A percentile compares a stretch with the other conserved stretches of the same genome.
These are phyloP conservation scores for Taiwanofungus camphoratus DNA, from an alignment of 1,284 basidiomycete genomes.

Conservation along the genomic window DNA sequence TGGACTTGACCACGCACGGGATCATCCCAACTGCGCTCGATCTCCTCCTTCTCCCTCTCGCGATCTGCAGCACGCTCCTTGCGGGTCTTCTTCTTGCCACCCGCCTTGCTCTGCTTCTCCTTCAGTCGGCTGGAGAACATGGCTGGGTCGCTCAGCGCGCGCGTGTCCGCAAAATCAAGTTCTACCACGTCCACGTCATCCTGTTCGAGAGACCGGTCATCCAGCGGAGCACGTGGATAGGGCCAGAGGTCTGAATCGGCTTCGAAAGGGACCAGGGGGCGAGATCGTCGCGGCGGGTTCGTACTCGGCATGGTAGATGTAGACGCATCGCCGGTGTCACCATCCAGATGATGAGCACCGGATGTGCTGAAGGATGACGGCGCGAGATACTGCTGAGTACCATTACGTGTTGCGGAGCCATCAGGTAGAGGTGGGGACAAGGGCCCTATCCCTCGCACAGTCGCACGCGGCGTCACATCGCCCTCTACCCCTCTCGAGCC, in stretches of 20 bases:
- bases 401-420: background rate
- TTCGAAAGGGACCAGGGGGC: conserved; percentile 49
- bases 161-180: conserved; percentile 65
- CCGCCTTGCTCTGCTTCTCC: conserved; percentile 27
- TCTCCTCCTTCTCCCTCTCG: conserved; percentile 43
- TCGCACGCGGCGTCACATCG: conserved; percentile 46
- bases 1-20: conserved; percentile 26
- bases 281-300: conserved; percentile 10
- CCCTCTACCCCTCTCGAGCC: conserved; percentile 26
- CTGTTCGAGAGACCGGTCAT: conserved; percentile 27
- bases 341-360: conserved; percentile 12
- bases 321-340: conserved; percentile 5
- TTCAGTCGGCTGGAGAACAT: conserved; percentile 37
- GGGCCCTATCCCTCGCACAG: conserved; percentile 30
- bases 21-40: conserved; percentile 57
- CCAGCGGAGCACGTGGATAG: conserved; percentile 43
- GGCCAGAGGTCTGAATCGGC: conserved; percentile 61
- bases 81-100: conserved; percentile 28
- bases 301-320: conserved; percentile 10
- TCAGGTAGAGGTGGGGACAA: conserved; percentile 15
- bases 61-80: conserved; percentile 35
- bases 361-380: conserved; percentile 4
- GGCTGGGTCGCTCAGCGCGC: conserved; percentile 57
- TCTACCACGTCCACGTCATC: conserved; percentile 51
- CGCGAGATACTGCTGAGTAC: conserved; percentile 7